Conservation (phyloP, 805 yeast species). For the Saturnispora ahearnii region DNA sequence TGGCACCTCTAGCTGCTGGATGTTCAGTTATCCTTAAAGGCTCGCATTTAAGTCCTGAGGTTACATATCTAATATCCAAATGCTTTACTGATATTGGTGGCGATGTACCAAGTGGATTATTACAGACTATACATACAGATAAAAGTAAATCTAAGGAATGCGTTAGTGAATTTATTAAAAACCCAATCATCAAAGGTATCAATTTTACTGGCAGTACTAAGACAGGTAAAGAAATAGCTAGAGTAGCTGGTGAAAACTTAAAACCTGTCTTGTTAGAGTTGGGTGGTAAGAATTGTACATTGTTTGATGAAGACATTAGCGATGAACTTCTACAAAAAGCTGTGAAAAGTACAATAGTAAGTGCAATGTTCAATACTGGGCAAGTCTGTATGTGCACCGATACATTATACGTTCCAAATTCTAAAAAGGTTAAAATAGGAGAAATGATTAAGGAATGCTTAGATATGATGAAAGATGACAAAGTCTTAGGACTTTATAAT, state of each 20-base stretch:
- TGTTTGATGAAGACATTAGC: conserved; percentile 24
- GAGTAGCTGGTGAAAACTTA: conserved; percentile 28
- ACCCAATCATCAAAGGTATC: conserved; percentile 25
- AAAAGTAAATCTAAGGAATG: background rate
- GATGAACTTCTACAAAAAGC: conserved; percentile 29
- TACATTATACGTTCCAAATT: conserved; percentile 29
- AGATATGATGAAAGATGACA: conserved; percentile 8
- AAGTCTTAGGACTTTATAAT: conserved; percentile 12
- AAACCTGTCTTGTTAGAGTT: conserved; percentile 37
- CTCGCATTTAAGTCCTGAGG: conserved; percentile 31
- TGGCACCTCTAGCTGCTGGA: conserved; percentile 41
- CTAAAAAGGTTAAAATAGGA: conserved; percentile 26
- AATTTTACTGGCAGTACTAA: conserved; percentile 40
- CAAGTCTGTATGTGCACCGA: conserved; percentile 38
- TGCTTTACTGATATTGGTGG: conserved; percentile 31
- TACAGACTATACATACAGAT: background rate
- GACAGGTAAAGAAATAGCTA: conserved; percentile 32
- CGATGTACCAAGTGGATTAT: background rate
- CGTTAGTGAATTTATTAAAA: background rate
- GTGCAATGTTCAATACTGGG: conserved; percentile 2
- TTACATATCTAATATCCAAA: conserved; percentile 28
- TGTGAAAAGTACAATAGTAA: conserved; percentile 17
- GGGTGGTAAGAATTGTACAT: conserved; percentile 36
- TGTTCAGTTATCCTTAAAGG: conserved; percentile 35
- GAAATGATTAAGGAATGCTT: conserved; percentile 14